Conservation (phyloP, 192 early-diverging fungal genomes). For the Coemansia sp. region DNA sequence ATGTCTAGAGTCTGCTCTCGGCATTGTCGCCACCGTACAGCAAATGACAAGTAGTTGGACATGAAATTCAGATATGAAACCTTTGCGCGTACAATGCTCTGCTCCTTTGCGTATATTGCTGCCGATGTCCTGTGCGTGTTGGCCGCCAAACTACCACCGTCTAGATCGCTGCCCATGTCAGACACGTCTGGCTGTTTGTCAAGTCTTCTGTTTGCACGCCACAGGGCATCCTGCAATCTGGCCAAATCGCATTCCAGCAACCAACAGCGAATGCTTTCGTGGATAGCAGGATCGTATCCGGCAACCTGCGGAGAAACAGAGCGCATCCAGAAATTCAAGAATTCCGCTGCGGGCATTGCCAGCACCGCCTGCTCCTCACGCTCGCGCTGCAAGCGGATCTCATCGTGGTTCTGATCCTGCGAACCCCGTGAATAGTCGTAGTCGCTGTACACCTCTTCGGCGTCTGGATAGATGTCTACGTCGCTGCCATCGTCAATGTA, state of each 20-base stretch:
- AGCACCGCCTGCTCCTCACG: slow-evolving; percentile 37
- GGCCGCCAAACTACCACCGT: background rate
- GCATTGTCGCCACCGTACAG: slow-evolving; percentile 29
- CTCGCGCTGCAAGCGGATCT: slow-evolving; percentile 22
- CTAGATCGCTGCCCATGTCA: slow-evolving; percentile 2
- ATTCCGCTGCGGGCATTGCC: slow-evolving; percentile 27
- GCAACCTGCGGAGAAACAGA: slow-evolving; percentile 27
- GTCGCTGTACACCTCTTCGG: slow-evolving; percentile 25
- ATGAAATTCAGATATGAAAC: slow-evolving; percentile 28
- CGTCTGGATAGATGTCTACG: slow-evolving; percentile 1
- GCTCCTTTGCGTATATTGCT: background rate
- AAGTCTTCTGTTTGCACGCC: slow-evolving; percentile 29
- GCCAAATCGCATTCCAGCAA: slow-evolving; percentile 13
- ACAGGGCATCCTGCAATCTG: slow-evolving; percentile 6
- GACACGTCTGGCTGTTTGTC: slow-evolving; percentile 48
- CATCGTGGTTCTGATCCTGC: slow-evolving; percentile 12
- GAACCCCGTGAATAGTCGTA: slow-evolving; percentile 5
- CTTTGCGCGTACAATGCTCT: slow-evolving; percentile 13
- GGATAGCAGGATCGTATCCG: slow-evolving; percentile 18
- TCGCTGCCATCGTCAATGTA: slow-evolving; percentile 13
- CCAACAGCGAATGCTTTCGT: slow-evolving; percentile 35
- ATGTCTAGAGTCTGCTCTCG: slow-evolving; percentile 1
- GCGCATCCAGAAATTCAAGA: slow-evolving; percentile 38
- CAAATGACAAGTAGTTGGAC: slow-evolving; percentile 40
- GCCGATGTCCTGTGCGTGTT: background rate